Evolutionary conservation across 768 basidiomycete species (phyloP).

Genomic region (Lactifluus hygrophoroides): DNA sequence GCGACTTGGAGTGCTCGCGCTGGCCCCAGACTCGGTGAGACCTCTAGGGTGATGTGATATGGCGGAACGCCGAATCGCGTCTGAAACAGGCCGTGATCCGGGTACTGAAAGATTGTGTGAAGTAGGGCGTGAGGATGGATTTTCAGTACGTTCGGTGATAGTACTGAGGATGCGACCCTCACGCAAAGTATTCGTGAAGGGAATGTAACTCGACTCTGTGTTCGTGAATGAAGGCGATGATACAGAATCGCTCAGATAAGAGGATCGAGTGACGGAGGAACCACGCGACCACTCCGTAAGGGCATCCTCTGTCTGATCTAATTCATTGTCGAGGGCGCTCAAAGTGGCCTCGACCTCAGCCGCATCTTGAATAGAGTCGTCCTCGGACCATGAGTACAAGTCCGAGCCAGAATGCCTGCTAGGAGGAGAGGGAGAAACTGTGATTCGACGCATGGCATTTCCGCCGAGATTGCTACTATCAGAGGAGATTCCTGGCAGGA

Average conservation of each 20-base stretch:
- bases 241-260: conserved; percentile 27
- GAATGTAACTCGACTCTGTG: conserved; percentile 17
- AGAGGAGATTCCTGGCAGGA: conserved; percentile 16
- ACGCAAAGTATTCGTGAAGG: conserved; percentile 33
- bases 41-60: conserved; percentile 41
- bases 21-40: conserved; percentile 44
- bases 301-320: conserved; percentile 56
- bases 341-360: conserved; percentile 62
- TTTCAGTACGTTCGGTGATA: conserved; percentile 74
- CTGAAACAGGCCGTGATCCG: conserved; percentile 29
- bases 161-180: conserved; percentile 53
- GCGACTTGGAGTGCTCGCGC: conserved; percentile 35
- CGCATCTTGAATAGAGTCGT: conserved; percentile 37
- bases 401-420: conserved; percentile 9
- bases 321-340: conserved; percentile 55
- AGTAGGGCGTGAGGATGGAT: conserved; percentile 47
- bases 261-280: conserved; percentile 30
- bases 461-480: conserved; percentile 18
- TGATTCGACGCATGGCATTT: conserved; percentile 21
- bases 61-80: conserved; percentile 38
- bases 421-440: conserved; percentile 21
- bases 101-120: conserved; percentile 29
- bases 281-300: conserved; percentile 53
- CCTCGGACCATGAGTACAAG: conserved; percentile 41
- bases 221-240: conserved; percentile 22